Evolutionary conservation across 2,329 filamentous ascomycete species (phyloP).

Genomic region (Ophiostoma sp.): DNA sequence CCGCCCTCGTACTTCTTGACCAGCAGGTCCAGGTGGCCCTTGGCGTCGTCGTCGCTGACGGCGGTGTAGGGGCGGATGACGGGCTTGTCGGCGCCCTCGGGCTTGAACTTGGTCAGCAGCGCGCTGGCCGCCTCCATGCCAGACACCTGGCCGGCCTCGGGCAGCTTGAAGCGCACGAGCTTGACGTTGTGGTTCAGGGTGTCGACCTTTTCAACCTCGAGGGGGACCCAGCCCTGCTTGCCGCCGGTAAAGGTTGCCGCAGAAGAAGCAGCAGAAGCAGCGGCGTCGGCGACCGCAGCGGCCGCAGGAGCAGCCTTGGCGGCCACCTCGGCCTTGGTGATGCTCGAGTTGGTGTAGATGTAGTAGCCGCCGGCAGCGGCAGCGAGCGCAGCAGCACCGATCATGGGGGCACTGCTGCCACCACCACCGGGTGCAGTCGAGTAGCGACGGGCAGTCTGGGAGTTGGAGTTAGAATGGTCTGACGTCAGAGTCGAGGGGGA

Average conservation of each 20-base stretch:
- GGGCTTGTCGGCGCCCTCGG: slow-evolving; percentile 69
- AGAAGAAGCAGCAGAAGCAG: slow-evolving; percentile 35
- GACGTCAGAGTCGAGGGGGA: neutral
- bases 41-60: slow-evolving; percentile 73
- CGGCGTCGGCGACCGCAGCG: slow-evolving; percentile 32
- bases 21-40: slow-evolving; percentile 79
- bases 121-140: slow-evolving; percentile 80
- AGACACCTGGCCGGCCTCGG: slow-evolving; percentile 76
- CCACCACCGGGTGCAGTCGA: slow-evolving; percentile 51
- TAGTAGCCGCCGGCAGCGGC: slow-evolving; percentile 57
- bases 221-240: slow-evolving; percentile 80
- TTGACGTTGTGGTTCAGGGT: slow-evolving; percentile 92
- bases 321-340: slow-evolving; percentile 46
- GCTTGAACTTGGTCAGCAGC: slow-evolving; percentile 86
- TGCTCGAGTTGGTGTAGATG: slow-evolving; percentile 45
- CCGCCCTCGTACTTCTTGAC: slow-evolving; percentile 89
- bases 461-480: slow-evolving; percentile 30
- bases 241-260: slow-evolving; percentile 65
- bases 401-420: slow-evolving; percentile 54
- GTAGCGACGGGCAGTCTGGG: slow-evolving; percentile 56
- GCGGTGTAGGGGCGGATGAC: slow-evolving; percentile 91
- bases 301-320: slow-evolving; percentile 43
- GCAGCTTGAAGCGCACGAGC: slow-evolving; percentile 80
- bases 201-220: slow-evolving; percentile 75
- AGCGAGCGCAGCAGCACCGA: slow-evolving; percentile 51